Percentiles rank a stretch among this genome's conserved stretches.
phyloP scores from a whole-genome alignment of 352 stramenopile species.

The Phytophthora pinifolia region DNA sequence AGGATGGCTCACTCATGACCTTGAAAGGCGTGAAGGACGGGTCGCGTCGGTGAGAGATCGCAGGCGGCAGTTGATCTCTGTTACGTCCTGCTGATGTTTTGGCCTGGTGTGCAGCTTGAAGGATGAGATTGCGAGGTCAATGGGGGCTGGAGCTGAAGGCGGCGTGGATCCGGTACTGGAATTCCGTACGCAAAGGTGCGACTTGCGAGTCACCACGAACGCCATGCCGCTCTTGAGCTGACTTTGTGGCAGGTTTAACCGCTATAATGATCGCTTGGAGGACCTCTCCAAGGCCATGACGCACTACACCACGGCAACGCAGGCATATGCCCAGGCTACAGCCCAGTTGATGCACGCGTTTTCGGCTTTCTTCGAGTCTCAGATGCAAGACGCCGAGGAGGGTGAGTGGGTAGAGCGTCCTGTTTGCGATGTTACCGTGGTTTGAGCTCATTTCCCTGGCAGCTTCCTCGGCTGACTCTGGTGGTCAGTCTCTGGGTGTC shows the following conservation, averaged over 20 bases:
- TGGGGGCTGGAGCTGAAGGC: slow-evolving; percentile 48
- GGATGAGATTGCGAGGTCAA: slow-evolving; percentile 66
- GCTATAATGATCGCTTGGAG: slow-evolving; percentile 61
- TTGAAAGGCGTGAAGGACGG: slow-evolving; percentile 77
- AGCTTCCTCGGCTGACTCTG: slow-evolving; percentile 9
- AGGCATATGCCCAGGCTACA: slow-evolving; percentile 47
- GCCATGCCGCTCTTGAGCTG: background rate
- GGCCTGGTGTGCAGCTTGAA: slow-evolving; percentile 45
- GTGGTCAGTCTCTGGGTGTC: slow-evolving; percentile 10
- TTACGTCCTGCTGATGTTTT: background rate
- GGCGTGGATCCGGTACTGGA: slow-evolving; percentile 69
- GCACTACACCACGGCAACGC: slow-evolving; percentile 42
- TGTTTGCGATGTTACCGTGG: background rate
- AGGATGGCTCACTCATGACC: slow-evolving; percentile 62
- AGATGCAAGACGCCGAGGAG: slow-evolving; percentile 46
- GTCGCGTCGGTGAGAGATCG: slow-evolving; percentile 45
- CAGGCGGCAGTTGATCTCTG: background rate
- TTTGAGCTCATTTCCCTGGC: slow-evolving; percentile 7
- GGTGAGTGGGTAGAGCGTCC: slow-evolving; percentile 11
- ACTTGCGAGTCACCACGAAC: background rate
- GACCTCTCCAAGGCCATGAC: slow-evolving; percentile 55
- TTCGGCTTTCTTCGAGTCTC: slow-evolving; percentile 59
- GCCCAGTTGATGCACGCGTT: slow-evolving; percentile 54
- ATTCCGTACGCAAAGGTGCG: slow-evolving; percentile 58
- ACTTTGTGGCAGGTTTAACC: slow-evolving; percentile 40